Base-by-base conservation (phyloP, 805 yeast genomes). In the Hanseniaspora nectarophila region DNA sequence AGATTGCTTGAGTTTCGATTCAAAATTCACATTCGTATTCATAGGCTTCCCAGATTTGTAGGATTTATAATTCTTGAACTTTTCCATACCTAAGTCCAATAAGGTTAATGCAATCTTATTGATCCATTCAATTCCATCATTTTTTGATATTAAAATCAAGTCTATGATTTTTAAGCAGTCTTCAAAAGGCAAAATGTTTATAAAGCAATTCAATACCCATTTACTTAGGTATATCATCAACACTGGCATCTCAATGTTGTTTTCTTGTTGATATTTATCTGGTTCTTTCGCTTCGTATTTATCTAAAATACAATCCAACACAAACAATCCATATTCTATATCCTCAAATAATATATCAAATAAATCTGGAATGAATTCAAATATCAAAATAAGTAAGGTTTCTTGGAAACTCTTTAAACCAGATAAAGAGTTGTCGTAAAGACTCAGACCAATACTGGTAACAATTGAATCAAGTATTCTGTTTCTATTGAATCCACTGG, bases 201-300 rank as follows among this genome's bases (percentile, higher is more conserved):
- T 87, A 67, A 85, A 92, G n/a, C 86, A 77, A 60, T 96, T 85
- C 97, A 92, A 90, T 63, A 92, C 92, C 98, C 98, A 92, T 51
- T 95, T 81, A 0, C 96, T 48, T 16, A 48, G 40, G 24, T 48
- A 48, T 10, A 48, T 48, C 52, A 48, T 48, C 34, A 48, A 33
- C 8, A 48, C 52, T 8, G 52, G 52, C 20, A 48, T 3, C 12
- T 48, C 52, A n/a, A 48, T 1, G 2, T 28, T 18, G 4, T 16
- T 18, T 29, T 42, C 34, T 12, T 10, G 7, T 37, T 42, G 13
- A 24, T 2, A 2, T 10, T 37, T 28, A 20, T 18, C 35, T 13
- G 13, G 2, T 13, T 29, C 37, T 21, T 13, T 38, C 4, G 20
- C 33, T 13, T 47, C 45, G 18, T 38, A 20, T 15, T 33, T 21